A percentile compares a stretch with the other conserved stretches of the same genome.
These are phyloP conservation scores for Chytriomyces hyalinus DNA, from an alignment of 192 early-diverging fungal species.

Conservation along the genomic window DNA sequence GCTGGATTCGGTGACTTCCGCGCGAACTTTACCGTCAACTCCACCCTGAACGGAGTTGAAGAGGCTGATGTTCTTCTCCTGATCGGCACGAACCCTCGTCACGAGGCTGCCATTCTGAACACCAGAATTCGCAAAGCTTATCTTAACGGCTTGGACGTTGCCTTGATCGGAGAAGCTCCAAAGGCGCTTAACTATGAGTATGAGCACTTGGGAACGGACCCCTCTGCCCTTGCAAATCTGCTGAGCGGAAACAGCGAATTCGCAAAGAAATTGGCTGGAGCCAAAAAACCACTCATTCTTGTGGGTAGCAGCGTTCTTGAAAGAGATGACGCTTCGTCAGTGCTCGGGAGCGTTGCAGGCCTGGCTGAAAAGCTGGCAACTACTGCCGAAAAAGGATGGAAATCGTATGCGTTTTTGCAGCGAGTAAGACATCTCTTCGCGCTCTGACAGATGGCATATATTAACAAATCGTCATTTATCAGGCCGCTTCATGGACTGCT, in stretches of 20 bases:
- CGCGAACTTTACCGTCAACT: conserved; percentile 86
- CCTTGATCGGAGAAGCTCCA: conserved; percentile 75
- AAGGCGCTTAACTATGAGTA: conserved; percentile 88
- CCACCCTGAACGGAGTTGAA: conserved; percentile 85
- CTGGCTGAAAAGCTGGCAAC: conserved; percentile 72
- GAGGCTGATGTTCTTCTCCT: conserved; percentile 91
- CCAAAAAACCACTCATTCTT: conserved; percentile 90
- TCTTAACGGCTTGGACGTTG: conserved; percentile 82
- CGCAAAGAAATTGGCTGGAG: conserved; percentile 70
- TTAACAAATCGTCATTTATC: neutral
- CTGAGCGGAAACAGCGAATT: conserved; percentile 75
- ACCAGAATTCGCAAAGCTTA: conserved; percentile 95
- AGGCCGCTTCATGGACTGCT: conserved; percentile 84
- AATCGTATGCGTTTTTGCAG: conserved; percentile 90
- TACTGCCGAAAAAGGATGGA: conserved; percentile 77
- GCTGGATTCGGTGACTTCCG: conserved; percentile 79
- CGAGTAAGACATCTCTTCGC: conserved; percentile 55
- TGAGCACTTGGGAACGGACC: conserved; percentile 75
- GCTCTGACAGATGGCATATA: too few species aligned
- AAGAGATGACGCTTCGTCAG: conserved; percentile 72
- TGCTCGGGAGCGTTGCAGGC: conserved; percentile 76
- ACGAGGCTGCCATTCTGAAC: conserved; percentile 95
- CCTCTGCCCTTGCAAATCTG: conserved; percentile 73
- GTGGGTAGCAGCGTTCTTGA: conserved; percentile 84
- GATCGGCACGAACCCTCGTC: conserved; percentile 94